Evolutionary conservation across 225 moss, liverwort and hornwort genomes (phyloP).

Genomic region (Pseudoscleropodium purum): DNA sequence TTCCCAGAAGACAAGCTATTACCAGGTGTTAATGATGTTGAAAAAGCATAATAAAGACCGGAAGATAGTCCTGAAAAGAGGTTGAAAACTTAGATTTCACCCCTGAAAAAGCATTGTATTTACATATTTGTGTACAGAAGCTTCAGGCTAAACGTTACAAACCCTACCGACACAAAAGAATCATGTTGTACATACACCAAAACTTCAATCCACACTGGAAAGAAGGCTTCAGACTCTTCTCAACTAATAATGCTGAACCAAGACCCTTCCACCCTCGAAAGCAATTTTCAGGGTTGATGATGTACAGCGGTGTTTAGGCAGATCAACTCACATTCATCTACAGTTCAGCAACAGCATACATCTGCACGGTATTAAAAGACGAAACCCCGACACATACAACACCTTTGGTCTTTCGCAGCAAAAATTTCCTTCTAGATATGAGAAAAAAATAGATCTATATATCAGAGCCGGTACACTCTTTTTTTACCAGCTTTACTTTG

Average conservation of each 20-base stretch:
- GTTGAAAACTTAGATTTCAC: not conserved
- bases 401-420: not conserved
- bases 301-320: not conserved
- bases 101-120: not conserved
- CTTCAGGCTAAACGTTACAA: not conserved
- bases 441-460: not conserved
- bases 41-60: not conserved
- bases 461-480: not conserved
- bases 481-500: not conserved
- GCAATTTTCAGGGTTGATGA: not conserved
- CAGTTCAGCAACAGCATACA: not conserved
- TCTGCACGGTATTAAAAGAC: not conserved
- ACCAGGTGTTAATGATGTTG: not conserved
- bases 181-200: slow-evolving; percentile 1
- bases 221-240: not conserved
- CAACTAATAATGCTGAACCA: not conserved
- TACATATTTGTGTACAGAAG: not conserved
- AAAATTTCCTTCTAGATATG: not conserved
- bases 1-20: too few species aligned
- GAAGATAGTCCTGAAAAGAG: not conserved
- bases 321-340: not conserved
- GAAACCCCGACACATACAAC: not conserved
- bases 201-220: not conserved
- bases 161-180: not conserved
- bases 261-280: not conserved